A percentile compares a stretch with the other conserved stretches of the same genome.
These are phyloP conservation scores for Microdochium nivale DNA, from an alignment of 2,329 filamentous ascomycete genomes.

Conservation along the genomic window DNA sequence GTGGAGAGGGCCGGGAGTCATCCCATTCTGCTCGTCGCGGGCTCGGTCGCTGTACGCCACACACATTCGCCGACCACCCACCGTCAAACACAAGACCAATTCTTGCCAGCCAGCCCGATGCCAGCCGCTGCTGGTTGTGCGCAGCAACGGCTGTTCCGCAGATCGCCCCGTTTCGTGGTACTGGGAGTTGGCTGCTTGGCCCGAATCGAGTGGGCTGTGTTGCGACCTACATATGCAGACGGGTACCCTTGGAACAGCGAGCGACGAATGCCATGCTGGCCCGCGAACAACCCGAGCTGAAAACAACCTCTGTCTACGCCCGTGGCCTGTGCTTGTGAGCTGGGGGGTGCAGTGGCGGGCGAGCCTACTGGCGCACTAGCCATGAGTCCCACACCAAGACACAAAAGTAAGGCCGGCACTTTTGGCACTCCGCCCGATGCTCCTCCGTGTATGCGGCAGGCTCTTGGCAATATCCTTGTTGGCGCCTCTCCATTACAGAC, in stretches of 20 bases:
- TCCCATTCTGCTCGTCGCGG: too few relatives aligned
- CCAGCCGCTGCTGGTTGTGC: not conserved
- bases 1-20: too few relatives aligned
- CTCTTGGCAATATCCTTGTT: too few relatives aligned
- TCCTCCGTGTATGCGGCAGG: not conserved
- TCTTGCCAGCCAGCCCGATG: not conserved
- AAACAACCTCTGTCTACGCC: not conserved
- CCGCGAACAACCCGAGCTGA: not conserved
- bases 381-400: not conserved
- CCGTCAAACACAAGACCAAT: too few relatives aligned
- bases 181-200: not conserved
- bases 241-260: not conserved
- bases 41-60: too few relatives aligned
- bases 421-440: too few relatives aligned
- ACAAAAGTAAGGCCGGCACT: not conserved
- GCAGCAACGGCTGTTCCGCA: not conserved
- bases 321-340: not conserved
- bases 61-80: too few relatives aligned
- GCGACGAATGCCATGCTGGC: not conserved
- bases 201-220: conserved; percentile 18
- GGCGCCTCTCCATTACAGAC: too few relatives aligned
- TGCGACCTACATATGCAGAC: conserved; percentile 18
- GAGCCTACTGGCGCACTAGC: not conserved
- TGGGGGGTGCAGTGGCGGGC: not conserved
- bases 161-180: conserved; percentile 5